A percentile compares a stretch with the other conserved stretches of the same genome.
phyloP scores from a whole-genome alignment of 176 grass and related monocot genomes.

The Paspalum vaginatum region DNA sequence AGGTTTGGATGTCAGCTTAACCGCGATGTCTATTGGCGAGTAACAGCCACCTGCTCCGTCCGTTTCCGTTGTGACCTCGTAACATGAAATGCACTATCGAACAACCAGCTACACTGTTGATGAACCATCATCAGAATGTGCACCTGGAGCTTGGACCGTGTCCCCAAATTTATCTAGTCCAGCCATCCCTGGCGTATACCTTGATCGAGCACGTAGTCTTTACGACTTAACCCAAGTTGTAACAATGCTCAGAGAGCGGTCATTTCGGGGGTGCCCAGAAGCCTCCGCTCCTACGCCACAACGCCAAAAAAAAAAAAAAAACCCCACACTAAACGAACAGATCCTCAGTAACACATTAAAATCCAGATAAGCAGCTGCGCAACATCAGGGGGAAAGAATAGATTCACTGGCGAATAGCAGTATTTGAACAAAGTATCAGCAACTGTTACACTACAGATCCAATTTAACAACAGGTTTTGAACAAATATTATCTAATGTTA shows the following conservation, averaged over 20 bases:
- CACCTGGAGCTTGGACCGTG: neutral
- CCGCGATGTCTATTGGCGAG: neutral
- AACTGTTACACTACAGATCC: slow-evolving; percentile 46
- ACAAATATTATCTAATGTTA: slow-evolving; percentile 51
- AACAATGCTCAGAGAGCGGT: no score
- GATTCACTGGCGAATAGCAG: slow-evolving; percentile 31
- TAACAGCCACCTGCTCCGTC: neutral
- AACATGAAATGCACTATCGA: neutral
- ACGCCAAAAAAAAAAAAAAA: no score
- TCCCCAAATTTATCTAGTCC: neutral
- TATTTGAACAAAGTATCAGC: slow-evolving; percentile 38
- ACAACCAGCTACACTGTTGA: neutral
- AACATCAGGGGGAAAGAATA: neutral
- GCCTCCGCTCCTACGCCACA: no score
- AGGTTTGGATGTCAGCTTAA: neutral
- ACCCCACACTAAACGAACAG: neutral
- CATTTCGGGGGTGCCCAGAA: no score
- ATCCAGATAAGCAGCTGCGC: neutral
- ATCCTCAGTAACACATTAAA: neutral
- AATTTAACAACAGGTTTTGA: slow-evolving; percentile 41
- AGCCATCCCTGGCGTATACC: neutral
- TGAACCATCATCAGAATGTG: neutral
- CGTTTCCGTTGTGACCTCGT: neutral
- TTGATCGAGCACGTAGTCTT: neutral
- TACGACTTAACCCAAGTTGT: neutral